Percentiles rank a stretch among this genome's conserved stretches.
These are phyloP conservation scores for Eucalyptus urophylla DNA, from an alignment of 345 rosid species.

Conservation along the genomic window DNA sequence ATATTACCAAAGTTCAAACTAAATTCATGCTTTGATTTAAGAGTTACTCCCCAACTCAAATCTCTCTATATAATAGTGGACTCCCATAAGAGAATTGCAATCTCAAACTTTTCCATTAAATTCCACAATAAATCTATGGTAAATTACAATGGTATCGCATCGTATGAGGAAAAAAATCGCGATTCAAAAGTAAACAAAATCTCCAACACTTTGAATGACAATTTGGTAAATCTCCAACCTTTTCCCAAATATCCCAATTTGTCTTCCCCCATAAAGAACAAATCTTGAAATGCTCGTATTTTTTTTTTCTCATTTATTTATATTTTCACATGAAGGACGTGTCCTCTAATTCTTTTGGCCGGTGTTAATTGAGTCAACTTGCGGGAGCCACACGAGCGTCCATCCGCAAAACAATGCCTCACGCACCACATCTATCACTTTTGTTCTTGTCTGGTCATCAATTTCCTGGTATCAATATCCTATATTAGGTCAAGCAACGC, in stretches of 20 bases:
- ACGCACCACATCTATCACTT: background rate
- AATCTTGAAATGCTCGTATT: background rate
- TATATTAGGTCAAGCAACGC: background rate
- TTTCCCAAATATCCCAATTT: background rate
- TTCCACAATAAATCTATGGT: background rate
- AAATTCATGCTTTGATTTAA: background rate
- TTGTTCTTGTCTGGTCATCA: background rate
- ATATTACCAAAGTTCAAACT: background rate
- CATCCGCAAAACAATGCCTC: background rate
- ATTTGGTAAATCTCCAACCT: background rate
- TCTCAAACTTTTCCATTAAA: background rate
- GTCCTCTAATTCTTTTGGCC: background rate
- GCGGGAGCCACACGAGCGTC: background rate
- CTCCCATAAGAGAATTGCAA: background rate
- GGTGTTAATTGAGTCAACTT: background rate
- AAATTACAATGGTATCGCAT: background rate
- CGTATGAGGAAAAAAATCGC: background rate
- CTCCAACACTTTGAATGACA: background rate
- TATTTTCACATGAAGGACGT: background rate
- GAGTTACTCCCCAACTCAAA: background rate
- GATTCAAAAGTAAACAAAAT: background rate
- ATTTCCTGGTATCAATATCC: background rate
- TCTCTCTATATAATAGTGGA: background rate
- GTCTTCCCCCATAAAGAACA: background rate
- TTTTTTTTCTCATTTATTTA: background rate